Base-by-base conservation (phyloP, 106 monocot species). In the Dendrobium nobile region DNA sequence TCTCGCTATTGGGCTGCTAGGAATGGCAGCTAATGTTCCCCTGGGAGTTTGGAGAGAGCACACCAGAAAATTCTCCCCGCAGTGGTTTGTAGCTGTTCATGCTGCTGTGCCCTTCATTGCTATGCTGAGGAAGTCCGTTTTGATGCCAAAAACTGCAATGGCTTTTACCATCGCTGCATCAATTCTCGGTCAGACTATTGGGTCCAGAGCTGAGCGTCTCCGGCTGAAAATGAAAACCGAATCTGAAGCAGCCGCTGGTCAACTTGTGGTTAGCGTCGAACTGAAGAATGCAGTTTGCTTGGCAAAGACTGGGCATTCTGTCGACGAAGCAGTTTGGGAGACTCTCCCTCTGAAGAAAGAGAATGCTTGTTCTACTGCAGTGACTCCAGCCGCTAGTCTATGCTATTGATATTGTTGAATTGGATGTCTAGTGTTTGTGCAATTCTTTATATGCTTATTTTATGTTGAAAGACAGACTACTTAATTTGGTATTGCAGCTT, bases 111-210 rank as follows among this genome's bases (percentile, higher is more conserved):
- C 95, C 4, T 93, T 95, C 84, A 88, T 95, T 7, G 95, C 86
- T 4, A 96, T 96, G 95, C 85, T 96, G 2, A 83, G 95, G 59
- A 96, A 96, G 72, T 89, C 89, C 22, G 91, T 96, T 4, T 16
- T 96, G 79, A 96, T 96, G 91, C 95, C 95, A 0, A 96, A 96
- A 84, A 82, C 95, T 44, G 93, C 95, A 0, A 96, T 96, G 95
- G 91, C 85, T 9, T 43, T 96, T 24, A 96, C 93, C 11, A 88
- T 96, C 24, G 95, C 92, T 0, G 95, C 95, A 2, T 92, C 92
- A 0, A 90, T 95, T 54, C 79, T 95, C 1, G 92, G 95, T 17
- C 95, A 95, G 79, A 88, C 95, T 7, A 89, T 95, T 20, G 92
- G 95, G 3, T 90, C 95, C 11, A 86, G 93, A 31, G 93, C 95